Conservation (phyloP, 1,284 basidiomycete species). For the Leccinum solheimii region DNA sequence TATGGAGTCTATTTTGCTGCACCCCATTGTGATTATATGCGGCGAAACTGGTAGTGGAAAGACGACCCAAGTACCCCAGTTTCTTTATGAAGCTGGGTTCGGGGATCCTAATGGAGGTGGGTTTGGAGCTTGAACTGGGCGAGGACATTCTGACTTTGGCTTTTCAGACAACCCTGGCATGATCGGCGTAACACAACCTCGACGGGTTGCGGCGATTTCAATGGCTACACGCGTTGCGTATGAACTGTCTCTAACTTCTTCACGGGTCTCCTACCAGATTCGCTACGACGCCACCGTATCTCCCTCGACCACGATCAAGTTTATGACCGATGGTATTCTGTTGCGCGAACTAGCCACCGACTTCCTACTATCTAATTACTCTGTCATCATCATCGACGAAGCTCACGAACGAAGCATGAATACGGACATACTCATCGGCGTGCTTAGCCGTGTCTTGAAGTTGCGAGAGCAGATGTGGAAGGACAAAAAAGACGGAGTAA, state of each 20-base stretch:
- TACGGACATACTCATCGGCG: slow-evolving; percentile 96
- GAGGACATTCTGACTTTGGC: slow-evolving; percentile 5
- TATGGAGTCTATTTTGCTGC: slow-evolving; percentile 87
- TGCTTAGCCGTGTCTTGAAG: slow-evolving; percentile 88
- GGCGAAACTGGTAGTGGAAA: slow-evolving; percentile 99
- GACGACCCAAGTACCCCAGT: slow-evolving; percentile 98
- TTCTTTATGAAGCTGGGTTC: slow-evolving; percentile 96
- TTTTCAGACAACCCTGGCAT: slow-evolving; percentile 90
- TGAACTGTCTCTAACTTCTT: slow-evolving; percentile 81
- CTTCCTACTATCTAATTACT: slow-evolving; percentile 89
- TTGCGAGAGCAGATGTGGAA: slow-evolving; percentile 89
- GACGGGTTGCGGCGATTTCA: slow-evolving; percentile 95
- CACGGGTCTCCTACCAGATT: slow-evolving; percentile 92
- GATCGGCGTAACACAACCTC: slow-evolving; percentile 97
- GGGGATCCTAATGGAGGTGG: slow-evolving; percentile 79
- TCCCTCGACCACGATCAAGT: slow-evolving; percentile 90
- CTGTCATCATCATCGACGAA: slow-evolving; percentile 95
- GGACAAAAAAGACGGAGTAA: slow-evolving; percentile 49
- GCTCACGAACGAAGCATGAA: slow-evolving; percentile 98
- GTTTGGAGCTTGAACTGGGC: slow-evolving; percentile 19
- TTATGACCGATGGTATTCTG: slow-evolving; percentile 99
- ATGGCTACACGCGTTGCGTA: slow-evolving; percentile 91
- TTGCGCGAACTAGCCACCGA: slow-evolving; percentile 91
- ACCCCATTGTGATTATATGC: slow-evolving; percentile 90
- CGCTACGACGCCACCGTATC: slow-evolving; percentile 95